phyloP scores from a whole-genome alignment of 139 green algal species.

The Coelastrella sp. region DNA sequence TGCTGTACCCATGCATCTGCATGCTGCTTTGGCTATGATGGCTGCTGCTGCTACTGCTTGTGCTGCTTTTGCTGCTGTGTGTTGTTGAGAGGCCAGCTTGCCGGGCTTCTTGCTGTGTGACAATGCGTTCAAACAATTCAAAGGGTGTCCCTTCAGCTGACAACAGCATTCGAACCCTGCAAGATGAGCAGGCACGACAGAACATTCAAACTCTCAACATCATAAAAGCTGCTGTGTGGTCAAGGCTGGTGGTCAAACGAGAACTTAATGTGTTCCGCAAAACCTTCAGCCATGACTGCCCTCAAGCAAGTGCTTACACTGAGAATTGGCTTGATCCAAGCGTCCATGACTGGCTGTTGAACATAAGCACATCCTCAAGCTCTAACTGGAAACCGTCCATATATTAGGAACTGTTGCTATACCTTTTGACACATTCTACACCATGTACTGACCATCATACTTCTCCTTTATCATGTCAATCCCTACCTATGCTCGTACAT shows the following conservation, averaged over 20 bases:
- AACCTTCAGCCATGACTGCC: no score
- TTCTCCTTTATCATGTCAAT: background rate
- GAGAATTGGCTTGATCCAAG: no score
- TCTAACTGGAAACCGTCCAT: no score
- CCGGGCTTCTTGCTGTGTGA: slow-evolving; percentile 75
- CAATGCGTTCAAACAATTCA: slow-evolving; percentile 90
- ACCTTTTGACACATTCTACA: no score
- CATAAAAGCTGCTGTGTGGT: background rate
- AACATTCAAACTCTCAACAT: background rate
- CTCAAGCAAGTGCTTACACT: no score
- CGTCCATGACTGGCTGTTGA: no score
- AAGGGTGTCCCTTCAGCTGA: slow-evolving; percentile 83
- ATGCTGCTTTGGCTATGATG: background rate
- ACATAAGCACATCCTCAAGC: no score
- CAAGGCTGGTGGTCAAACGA: no score
- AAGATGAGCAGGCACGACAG: background rate
- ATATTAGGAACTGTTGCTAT: no score
- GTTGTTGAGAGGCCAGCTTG: background rate
- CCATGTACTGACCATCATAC: no score
- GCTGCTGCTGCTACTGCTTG: background rate
- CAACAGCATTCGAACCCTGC: slow-evolving; percentile 83
- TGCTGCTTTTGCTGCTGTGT: slow-evolving; percentile 14
- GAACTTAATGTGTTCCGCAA: no score
- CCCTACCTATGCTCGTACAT: slow-evolving; percentile 92
- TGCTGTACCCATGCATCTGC: slow-evolving; percentile 33